Base-by-base conservation (phyloP, 2,329 filamentous ascomycete genomes). In the Scedosporium dehoogii region DNA sequence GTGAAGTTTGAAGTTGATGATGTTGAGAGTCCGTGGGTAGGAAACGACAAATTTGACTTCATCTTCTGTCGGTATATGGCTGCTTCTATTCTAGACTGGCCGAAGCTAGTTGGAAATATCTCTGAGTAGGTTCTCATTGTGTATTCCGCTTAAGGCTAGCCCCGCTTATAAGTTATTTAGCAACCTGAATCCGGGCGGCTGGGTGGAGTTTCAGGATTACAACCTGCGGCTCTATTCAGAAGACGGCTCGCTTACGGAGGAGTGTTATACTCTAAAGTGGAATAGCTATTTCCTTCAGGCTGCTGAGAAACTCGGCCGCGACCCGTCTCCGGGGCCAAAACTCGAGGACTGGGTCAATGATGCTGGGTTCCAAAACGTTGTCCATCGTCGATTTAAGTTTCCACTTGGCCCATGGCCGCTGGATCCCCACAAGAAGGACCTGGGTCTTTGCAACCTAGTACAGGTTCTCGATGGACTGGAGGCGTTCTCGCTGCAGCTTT, bases 61-160 rank as follows among this genome's bases (percentile, higher is more conserved):
- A 78, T 87, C 42, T 84, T 86, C 68, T 78, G 80, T n/a, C 76
- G 85, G 3, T 79, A 83, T 62, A 80, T 81, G 1, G 79, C 81
- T 16, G 78, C 81, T 74, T 81, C 79, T 2, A 80, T 86, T 63
- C 79, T 77, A 59, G 76, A 85, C 67, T 86, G 83, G 82, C 75
- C 75, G 2, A 73, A 69, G 16, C 69, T 85, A 1, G 76, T 85
- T 63, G 70, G 71, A 14, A 75, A 77, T 63, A 73, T 76, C 1
- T 73, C 78, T 48, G 76, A 79, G 81, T 83, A 33, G 29, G 29
- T 33, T 33, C 29, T 33, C 29, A 3, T 33, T 33, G 29, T 33
- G 6, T 33, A 33, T 33, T 33, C 29, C 29, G 29, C 29, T 33
- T 33, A 33, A 33, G 29, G 29, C 29, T 33, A 9, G 29, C 29